These are phyloP conservation scores for Pterocarpus santalinus DNA, from an alignment of 306 rosid species.

Conservation along the genomic window DNA sequence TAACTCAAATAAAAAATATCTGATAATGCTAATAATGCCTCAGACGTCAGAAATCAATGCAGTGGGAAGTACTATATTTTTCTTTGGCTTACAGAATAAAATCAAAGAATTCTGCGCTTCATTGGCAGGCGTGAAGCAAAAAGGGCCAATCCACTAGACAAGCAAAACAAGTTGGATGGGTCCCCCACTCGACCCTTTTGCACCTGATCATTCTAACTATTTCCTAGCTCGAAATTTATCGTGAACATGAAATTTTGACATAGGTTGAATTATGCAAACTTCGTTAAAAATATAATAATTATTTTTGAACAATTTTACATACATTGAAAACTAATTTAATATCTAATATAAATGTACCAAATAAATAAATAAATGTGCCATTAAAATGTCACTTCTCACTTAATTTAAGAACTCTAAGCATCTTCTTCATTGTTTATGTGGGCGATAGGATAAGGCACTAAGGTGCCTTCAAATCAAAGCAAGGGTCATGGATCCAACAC, in stretches of 20 bases:
- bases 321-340: too few species aligned
- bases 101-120: slow-evolving; percentile 20
- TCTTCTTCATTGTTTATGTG: not conserved
- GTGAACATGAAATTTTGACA: not conserved
- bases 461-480: slow-evolving; percentile 15
- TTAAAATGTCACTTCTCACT: slow-evolving; percentile 31
- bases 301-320: too few species aligned
- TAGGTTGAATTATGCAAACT: not conserved
- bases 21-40: too few species aligned
- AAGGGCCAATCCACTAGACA: slow-evolving; percentile 47
- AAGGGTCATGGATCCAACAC: not conserved
- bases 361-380: too few species aligned
- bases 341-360: too few species aligned
- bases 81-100: not conserved
- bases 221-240: not conserved
- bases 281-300: too few species aligned
- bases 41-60: not conserved
- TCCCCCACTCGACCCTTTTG: slow-evolving; percentile 43
- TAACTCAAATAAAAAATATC: too few species aligned
- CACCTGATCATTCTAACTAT: slow-evolving; percentile 32
- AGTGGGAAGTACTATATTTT: slow-evolving; percentile 2
- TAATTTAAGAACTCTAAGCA: not conserved
- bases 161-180: slow-evolving; percentile 57
- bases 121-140: not conserved
- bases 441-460: not conserved